Conservation (phyloP, 257 asterid genomes). For the Coffea canephora region DNA sequence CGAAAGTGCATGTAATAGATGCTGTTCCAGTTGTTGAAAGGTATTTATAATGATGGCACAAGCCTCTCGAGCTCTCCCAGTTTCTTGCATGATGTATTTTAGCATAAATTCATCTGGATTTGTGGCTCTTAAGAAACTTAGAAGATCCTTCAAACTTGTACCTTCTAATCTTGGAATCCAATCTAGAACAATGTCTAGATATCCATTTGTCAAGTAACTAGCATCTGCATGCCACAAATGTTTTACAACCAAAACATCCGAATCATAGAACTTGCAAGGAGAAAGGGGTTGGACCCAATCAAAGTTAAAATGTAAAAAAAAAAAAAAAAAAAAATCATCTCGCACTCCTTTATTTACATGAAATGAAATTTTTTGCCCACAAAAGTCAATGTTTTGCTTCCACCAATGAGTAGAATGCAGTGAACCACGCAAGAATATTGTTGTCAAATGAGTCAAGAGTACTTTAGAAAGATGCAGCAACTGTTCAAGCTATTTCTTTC, state of each 20-base stretch:
- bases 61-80: background rate
- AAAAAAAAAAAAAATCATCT: too few species aligned
- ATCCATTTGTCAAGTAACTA: constrained; percentile 10
- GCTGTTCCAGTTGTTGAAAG: background rate
- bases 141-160: constrained; percentile 11
- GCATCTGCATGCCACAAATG: background rate
- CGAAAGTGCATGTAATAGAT: background rate
- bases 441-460: too few species aligned
- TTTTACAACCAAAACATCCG: background rate
- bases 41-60: background rate
- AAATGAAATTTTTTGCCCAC: too few species aligned
- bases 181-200: background rate
- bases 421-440: too few species aligned
- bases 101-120: constrained; percentile 9
- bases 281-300: too few species aligned
- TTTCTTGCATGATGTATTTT: background rate
- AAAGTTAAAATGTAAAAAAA: too few species aligned
- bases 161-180: constrained; percentile 15
- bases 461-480: too few species aligned
- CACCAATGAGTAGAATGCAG: too few species aligned
- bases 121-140: constrained; percentile 13
- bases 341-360: too few species aligned
- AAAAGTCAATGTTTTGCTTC: too few species aligned
- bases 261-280: too few species aligned
- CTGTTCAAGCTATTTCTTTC: too few species aligned